Evolutionary conservation across 202 grass and related monocot genomes (phyloP).

Genomic region (Zoysia matrella): DNA sequence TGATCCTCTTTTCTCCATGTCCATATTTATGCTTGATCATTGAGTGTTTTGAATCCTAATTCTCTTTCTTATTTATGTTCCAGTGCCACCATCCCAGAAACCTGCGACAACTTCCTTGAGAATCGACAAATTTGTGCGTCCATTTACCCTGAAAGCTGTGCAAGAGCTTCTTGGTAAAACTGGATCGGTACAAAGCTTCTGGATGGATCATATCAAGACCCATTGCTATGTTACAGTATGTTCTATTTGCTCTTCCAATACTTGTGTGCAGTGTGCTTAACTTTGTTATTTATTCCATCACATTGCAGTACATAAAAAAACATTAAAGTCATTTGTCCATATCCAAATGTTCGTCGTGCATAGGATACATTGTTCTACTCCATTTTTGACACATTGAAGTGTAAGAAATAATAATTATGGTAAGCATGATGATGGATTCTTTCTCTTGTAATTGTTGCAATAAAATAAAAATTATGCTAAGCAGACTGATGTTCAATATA

Average conservation of each 20-base stretch:
- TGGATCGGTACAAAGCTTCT: constrained; percentile 41
- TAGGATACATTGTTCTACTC: background rate
- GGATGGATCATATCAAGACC: no score
- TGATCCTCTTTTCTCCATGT: background rate
- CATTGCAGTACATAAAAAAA: constrained; percentile 9
- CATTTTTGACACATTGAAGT: background rate
- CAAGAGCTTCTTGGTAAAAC: constrained; percentile 95
- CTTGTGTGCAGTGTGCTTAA: constrained; percentile 6
- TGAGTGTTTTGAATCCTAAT: constrained; percentile 1
- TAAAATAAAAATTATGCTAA: background rate
- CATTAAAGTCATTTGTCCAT: background rate
- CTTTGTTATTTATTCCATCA: background rate
- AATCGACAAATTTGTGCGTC: constrained; percentile 81
- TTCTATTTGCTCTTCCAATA: constrained; percentile 27
- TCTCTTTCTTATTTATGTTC: constrained; percentile 34
- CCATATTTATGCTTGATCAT: constrained; percentile 7
- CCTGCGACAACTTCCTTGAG: constrained; percentile 34
- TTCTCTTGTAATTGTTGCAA: background rate
- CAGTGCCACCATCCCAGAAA: constrained; percentile 80
- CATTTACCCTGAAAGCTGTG: constrained; percentile 96
- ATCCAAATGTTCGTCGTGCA: constrained; percentile 9
- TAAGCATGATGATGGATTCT: background rate
- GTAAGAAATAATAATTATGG: background rate
- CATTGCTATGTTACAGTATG: constrained; percentile 39
- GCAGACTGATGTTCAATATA: no score